These are phyloP conservation scores for Lignosus rhinocerotis DNA, from an alignment of 1,284 basidiomycete species.

Conservation along the genomic window DNA sequence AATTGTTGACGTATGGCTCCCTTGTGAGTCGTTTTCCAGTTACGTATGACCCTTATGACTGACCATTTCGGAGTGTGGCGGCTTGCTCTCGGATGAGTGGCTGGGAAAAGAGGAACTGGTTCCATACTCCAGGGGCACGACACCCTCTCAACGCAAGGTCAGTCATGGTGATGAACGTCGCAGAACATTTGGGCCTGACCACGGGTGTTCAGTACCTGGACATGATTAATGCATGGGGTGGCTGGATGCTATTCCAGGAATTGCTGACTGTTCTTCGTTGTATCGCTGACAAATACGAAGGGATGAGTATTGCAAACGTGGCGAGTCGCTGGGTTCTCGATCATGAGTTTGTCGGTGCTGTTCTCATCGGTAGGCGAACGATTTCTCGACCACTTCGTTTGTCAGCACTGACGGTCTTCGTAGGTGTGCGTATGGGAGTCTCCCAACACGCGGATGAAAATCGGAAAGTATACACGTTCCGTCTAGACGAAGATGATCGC, in stretches of 20 bases:
- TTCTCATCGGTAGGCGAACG: slow-evolving; percentile 80
- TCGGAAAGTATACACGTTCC: slow-evolving; percentile 58
- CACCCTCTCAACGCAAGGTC: slow-evolving; percentile 82
- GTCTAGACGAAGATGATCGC: slow-evolving; percentile 39
- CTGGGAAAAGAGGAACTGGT: slow-evolving; percentile 68
- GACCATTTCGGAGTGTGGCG: slow-evolving; percentile 61
- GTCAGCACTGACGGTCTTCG: background rate
- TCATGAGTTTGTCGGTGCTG: slow-evolving; percentile 74
- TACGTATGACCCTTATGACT: background rate
- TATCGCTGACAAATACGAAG: slow-evolving; percentile 67
- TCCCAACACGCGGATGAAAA: slow-evolving; percentile 76
- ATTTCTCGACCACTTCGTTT: too few relatives aligned
- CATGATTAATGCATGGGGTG: slow-evolving; percentile 79
- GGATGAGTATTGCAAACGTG: slow-evolving; percentile 73
- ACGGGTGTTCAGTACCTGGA: slow-evolving; percentile 69
- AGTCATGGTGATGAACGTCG: slow-evolving; percentile 21
- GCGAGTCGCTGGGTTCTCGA: slow-evolving; percentile 82
- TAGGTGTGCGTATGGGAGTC: slow-evolving; percentile 75
- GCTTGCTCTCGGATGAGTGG: slow-evolving; percentile 79
- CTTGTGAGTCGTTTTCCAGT: slow-evolving; percentile 48
- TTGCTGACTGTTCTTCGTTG: slow-evolving; percentile 57
- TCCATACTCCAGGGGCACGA: slow-evolving; percentile 59
- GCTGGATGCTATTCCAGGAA: slow-evolving; percentile 72
- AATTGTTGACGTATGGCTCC: slow-evolving; percentile 80
- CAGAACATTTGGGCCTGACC: background rate